These are phyloP conservation scores for Silene latifolia DNA, from an alignment of 148 eudicot species.

Conservation along the genomic window DNA sequence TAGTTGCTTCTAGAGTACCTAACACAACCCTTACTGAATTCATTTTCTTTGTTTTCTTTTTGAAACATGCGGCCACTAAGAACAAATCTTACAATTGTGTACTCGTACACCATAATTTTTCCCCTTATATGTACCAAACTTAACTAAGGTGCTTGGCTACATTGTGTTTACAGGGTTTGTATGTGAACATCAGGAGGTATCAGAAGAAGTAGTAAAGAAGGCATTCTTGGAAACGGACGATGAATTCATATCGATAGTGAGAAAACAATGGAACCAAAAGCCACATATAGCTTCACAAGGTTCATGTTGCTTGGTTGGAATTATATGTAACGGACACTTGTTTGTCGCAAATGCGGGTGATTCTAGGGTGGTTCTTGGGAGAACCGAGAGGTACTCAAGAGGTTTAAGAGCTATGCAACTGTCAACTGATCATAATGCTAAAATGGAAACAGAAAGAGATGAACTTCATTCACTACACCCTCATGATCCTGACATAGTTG, in stretches of 20 bases:
- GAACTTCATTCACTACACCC: slow-evolving; percentile 64
- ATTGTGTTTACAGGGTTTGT: slow-evolving; percentile 42
- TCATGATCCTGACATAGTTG: slow-evolving; percentile 65
- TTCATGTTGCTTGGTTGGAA: slow-evolving; percentile 71
- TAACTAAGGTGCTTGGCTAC: neutral
- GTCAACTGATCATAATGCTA: slow-evolving; percentile 81
- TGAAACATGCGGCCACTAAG: too few relatives aligned
- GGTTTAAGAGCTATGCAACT: slow-evolving; percentile 53
- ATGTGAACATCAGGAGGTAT: slow-evolving; percentile 50
- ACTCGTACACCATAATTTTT: too few relatives aligned
- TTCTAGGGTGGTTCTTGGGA: slow-evolving; percentile 78
- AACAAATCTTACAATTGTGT: too few relatives aligned
- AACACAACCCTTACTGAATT: too few relatives aligned
- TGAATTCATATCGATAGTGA: slow-evolving; percentile 52
- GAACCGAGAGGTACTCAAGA: slow-evolving; percentile 35
- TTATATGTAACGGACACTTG: slow-evolving; percentile 54
- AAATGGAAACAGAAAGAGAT: slow-evolving; percentile 53
- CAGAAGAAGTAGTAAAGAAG: slow-evolving; percentile 57
- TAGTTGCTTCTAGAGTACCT: too few relatives aligned
- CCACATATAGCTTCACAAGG: slow-evolving; percentile 84
- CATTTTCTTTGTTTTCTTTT: too few relatives aligned
- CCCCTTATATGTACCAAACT: too few relatives aligned
- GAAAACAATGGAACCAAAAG: slow-evolving; percentile 54
- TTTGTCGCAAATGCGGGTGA: slow-evolving; percentile 82
- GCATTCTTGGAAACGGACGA: slow-evolving; percentile 75